Evolutionary conservation across 73 alveolate genomes (phyloP), one percentile per base, ranked within the genome.

Genomic region (Chromera velia): DNA sequence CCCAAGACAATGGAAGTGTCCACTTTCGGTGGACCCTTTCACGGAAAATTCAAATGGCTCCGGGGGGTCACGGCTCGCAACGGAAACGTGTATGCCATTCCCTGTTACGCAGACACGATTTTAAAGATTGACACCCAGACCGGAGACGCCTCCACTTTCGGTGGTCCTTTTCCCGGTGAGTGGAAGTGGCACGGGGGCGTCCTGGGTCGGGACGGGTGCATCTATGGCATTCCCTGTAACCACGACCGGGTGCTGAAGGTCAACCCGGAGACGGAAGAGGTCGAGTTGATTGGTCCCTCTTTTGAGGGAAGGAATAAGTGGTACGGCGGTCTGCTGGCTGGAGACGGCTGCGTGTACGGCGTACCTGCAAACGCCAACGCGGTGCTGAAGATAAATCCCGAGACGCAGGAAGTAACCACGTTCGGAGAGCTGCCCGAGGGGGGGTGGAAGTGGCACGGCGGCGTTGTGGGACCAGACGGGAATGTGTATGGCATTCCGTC

Each of bases 121-220:
- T 46, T 78, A 62, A 78, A 78, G 73, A 78, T 78, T 18, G 79
- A 45, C 48, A 77, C 85, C 40, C 67, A 78, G 79, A 78, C 85
- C 32, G 85, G 85, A 31, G 32, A 28, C 69, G 28, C 28, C 29
- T 1, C 46, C 13, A 31, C 32, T 0, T 24, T 0, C 18, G 71
- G 32, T n/a, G n/a, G n/a, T n/a, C n/a, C n/a, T n/a, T n/a, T 46
- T 10, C 19, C 65, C n/a, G 65, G 65, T 13, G n/a, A 46, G 28
- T 78, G 72, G 83, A 77, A 70, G 73, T 77, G 84, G 84, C 84
- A 77, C 26, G 84, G 84, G 10, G 84, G 78, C 1, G 78, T 67
- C 32, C 55, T 77, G 72, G 84, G 78, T 27, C 48, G 73, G n/a
- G 84, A 77, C 32, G 84, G 84, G 27, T 72, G 74, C 45, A 45